Percentiles rank a stretch among this genome's conserved stretches.
These are phyloP conservation scores for Naganishia cerealis DNA, from an alignment of 1,284 basidiomycete species.

Conservation along the genomic window DNA sequence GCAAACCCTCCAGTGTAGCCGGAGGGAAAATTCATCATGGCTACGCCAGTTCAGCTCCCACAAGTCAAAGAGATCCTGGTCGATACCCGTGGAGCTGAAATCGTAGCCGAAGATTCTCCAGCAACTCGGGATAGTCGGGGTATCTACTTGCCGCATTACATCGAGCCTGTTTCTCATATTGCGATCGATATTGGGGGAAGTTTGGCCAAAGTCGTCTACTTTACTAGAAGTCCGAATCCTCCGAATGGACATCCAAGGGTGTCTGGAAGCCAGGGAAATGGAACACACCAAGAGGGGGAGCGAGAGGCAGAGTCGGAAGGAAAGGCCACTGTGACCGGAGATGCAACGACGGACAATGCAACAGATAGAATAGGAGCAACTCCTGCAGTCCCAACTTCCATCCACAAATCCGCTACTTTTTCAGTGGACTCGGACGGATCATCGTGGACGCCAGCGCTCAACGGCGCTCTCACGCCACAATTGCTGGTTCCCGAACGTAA, in stretches of 20 bases:
- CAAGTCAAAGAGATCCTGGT: constrained; percentile 52
- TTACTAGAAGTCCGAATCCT: constrained; percentile 73
- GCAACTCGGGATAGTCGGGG: constrained; percentile 91
- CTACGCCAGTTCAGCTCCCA: constrained; percentile 47
- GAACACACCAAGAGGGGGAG: not conserved
- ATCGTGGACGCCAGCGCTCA: constrained; percentile 55
- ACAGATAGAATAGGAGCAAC: not conserved
- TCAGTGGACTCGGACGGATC: constrained; percentile 33
- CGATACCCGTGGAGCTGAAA: constrained; percentile 68
- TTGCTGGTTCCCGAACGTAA: constrained; percentile 72
- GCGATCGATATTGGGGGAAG: constrained; percentile 96
- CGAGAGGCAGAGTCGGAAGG: not conserved
- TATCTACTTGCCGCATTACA: constrained; percentile 92
- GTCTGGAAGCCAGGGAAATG: constrained; percentile 25
- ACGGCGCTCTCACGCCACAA: constrained; percentile 78
- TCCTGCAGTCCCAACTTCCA: not conserved
- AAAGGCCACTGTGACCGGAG: not conserved
- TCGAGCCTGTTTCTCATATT: constrained; percentile 93
- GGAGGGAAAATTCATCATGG: not conserved
- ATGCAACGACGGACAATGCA: not conserved
- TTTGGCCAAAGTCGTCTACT: constrained; percentile 97
- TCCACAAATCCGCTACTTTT: not conserved
- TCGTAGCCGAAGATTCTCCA: constrained; percentile 86
- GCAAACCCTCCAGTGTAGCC: not conserved
- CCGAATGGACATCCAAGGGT: constrained; percentile 29